Base-by-base conservation (phyloP, 495 filamentous ascomycete genomes). In the Pseudotulostoma volvatum region DNA sequence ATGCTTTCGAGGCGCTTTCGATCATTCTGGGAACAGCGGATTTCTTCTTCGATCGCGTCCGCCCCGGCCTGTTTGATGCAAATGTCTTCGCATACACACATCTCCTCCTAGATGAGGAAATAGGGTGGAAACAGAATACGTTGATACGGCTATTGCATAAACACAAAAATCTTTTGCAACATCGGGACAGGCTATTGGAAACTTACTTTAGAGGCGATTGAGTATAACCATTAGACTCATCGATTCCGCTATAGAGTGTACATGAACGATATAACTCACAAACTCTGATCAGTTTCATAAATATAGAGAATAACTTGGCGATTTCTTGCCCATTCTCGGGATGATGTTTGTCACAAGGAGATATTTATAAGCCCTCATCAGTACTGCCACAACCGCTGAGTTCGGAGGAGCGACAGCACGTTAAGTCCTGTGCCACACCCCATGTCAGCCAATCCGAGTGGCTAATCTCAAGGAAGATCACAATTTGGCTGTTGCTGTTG, bases 71-170 rank as follows among this genome's bases (percentile, higher is more conserved):
- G 9, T 84, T 97, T 46, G 90, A 97, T 56, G 84, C 87, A 18
- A 73, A 68, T 40, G 73, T 95, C 16, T 96, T 93, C 62, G 78
- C 82, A 17, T 97, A 93, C 56, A 85, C 83, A n/a, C 71, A 88
- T 53, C 53, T 93, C 14, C 66, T 95, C 20, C 51, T 92, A 42
- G 71, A 79, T 44, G 60, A 70, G 7, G 47, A 43, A 2, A 52
- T 79, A 46, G 67, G 57, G 3, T 84, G 77, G 80, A 66, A 61
- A 43, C 60, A 64, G 20, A 63, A 62, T 34, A 44, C 59, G 28
- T 41, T 71, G 39, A 54, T 36, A 16, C 52, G 58, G 38, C 40
- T 59, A 36, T 46, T 74, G 48, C 44, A 44, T 41, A 55, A 55
- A 44, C 49, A 66, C 41, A 39, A 51, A 33, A 73, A 70, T 36